phyloP scores from a whole-genome alignment of 2,329 filamentous ascomycete genomes.

The Cercospora citrullina region DNA sequence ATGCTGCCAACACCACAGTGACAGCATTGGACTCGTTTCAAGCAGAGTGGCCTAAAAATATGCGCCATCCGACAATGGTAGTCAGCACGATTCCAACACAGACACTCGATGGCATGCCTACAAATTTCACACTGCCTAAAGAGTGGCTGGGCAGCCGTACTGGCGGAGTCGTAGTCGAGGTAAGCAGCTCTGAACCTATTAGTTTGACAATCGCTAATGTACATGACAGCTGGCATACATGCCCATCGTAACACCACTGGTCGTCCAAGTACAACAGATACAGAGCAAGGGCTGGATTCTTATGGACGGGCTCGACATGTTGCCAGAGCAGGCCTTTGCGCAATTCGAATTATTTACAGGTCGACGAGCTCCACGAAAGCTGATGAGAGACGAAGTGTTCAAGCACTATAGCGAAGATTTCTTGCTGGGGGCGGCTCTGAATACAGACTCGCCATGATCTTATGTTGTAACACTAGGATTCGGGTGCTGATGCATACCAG shows the following conservation, averaged over 20 bases:
- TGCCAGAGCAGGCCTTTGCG: conserved; percentile 77
- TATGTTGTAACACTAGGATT: not conserved
- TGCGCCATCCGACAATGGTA: conserved; percentile 69
- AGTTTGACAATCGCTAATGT: conserved; percentile 3
- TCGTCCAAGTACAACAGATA: conserved; percentile 64
- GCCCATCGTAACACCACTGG: conserved; percentile 68
- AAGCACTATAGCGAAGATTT: conserved; percentile 34
- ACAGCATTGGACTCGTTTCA: conserved; percentile 60
- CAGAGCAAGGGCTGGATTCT: conserved; percentile 68
- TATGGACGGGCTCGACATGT: conserved; percentile 71
- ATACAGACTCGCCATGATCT: conserved; percentile 25
- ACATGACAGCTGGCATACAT: conserved; percentile 60
- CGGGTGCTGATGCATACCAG: not conserved
- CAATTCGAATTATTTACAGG: conserved; percentile 82
- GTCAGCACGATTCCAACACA: conserved; percentile 75
- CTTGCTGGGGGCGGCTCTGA: conserved; percentile 27
- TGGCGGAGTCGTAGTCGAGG: conserved; percentile 73
- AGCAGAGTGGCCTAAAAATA: conserved; percentile 64
- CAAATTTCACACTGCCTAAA: conserved; percentile 67
- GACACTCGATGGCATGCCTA: conserved; percentile 63
- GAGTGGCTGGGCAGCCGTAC: conserved; percentile 72
- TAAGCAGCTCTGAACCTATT: conserved; percentile 35
- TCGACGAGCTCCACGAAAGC: conserved; percentile 65
- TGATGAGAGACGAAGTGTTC: conserved; percentile 68
- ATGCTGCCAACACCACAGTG: conserved; percentile 42